These are phyloP conservation scores for Rhodotorula sp. DNA, from an alignment of 1,284 basidiomycete species.

Conservation along the genomic window DNA sequence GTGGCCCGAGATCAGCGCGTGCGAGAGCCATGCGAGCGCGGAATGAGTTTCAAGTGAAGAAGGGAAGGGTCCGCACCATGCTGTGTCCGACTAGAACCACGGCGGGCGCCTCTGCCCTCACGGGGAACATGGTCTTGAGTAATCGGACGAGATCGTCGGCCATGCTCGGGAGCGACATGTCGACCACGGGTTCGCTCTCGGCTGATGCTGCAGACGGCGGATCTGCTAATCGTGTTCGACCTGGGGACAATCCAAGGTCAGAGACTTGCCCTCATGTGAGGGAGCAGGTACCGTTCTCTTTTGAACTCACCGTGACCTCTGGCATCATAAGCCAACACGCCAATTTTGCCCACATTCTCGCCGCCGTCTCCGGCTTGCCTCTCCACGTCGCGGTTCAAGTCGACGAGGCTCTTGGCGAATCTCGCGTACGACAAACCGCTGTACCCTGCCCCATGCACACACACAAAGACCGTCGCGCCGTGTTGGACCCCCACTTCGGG, in stretches of 20 bases:
- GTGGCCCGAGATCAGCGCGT: neutral
- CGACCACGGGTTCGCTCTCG: slow-evolving; percentile 51
- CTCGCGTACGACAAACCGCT: slow-evolving; percentile 84
- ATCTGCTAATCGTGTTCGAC: slow-evolving; percentile 28
- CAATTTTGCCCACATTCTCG: slow-evolving; percentile 59
- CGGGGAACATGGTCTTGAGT: slow-evolving; percentile 66
- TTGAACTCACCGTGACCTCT: slow-evolving; percentile 74
- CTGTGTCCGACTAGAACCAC: slow-evolving; percentile 57
- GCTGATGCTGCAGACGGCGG: slow-evolving; percentile 23
- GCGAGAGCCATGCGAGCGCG: too few species aligned
- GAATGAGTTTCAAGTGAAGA: neutral
- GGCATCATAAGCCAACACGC: slow-evolving; percentile 79
- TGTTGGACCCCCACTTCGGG: slow-evolving; percentile 47
- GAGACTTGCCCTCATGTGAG: too few species aligned
- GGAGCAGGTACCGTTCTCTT: too few species aligned
- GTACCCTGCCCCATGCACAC: slow-evolving; percentile 93
- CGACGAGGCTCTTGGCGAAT: slow-evolving; percentile 69
- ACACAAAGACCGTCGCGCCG: slow-evolving; percentile 70
- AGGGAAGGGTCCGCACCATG: slow-evolving; percentile 46
- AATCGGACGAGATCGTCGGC: slow-evolving; percentile 69
- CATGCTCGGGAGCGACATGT: slow-evolving; percentile 70
- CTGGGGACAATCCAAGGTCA: slow-evolving; percentile 6
- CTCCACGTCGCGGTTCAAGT: slow-evolving; percentile 44
- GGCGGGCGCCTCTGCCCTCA: slow-evolving; percentile 62
- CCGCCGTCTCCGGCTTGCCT: slow-evolving; percentile 53